Percentiles rank a stretch among this genome's conserved stretches.
Evolutionary conservation across 495 filamentous ascomycete genomes (phyloP).

Genomic region (Filosporella fistucella): DNA sequence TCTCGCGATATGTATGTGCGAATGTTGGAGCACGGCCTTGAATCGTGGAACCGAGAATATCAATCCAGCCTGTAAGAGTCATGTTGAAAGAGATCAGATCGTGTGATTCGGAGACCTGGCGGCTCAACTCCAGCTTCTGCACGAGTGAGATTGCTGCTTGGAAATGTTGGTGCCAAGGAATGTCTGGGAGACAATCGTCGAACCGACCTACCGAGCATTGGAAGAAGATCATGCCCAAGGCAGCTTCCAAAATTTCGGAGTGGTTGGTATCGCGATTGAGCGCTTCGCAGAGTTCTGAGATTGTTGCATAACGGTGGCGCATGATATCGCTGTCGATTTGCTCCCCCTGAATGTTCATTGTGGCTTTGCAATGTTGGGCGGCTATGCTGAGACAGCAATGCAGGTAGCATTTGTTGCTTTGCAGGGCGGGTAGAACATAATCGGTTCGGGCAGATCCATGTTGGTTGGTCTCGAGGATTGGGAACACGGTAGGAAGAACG

Average conservation of each 20-base stretch:
- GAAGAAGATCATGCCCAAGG: conserved; percentile 96
- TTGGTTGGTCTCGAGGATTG: conserved; percentile 84
- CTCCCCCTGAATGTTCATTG: conserved; percentile 57
- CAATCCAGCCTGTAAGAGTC: conserved; percentile 93
- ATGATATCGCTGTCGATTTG: conserved; percentile 90
- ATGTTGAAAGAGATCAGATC: conserved; percentile 86
- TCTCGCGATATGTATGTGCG: conserved; percentile 86
- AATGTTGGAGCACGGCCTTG: conserved; percentile 78
- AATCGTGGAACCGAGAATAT: conserved; percentile 95
- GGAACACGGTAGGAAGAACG: conserved; percentile 85
- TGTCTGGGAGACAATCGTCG: conserved; percentile 85
- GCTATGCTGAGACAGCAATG: conserved; percentile 95
- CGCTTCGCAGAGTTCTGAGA: conserved; percentile 81
- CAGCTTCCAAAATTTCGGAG: conserved; percentile 85
- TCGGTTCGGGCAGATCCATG: conserved; percentile 71
- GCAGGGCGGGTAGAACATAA: conserved; percentile 77
- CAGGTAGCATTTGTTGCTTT: conserved; percentile 87
- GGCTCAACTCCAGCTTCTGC: conserved; percentile 75
- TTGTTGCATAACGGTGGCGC: conserved; percentile 84
- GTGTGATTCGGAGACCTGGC: conserved; percentile 52
- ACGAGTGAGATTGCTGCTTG: conserved; percentile 82
- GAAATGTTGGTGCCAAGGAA: conserved; percentile 96
- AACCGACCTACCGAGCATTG: conserved; percentile 86
- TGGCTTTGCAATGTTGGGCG: conserved; percentile 87
- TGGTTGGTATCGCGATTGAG: conserved; percentile 77